Evolutionary conservation across 352 stramenopile genomes (phyloP).

Genomic region (Globisporangium middletonii): DNA sequence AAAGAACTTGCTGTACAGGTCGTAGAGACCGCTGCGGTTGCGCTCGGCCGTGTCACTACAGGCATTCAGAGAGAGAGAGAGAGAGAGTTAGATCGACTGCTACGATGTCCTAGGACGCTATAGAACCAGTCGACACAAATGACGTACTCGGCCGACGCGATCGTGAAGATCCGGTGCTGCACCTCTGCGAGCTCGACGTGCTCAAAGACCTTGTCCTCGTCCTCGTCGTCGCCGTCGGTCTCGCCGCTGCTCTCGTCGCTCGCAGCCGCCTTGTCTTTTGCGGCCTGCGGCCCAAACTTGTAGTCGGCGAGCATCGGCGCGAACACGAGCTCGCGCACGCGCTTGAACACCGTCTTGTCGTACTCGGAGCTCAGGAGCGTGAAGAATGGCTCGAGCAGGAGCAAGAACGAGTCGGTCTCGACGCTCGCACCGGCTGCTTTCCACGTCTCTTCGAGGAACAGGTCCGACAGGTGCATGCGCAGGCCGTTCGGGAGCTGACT

Average conservation of each 20-base stretch:
- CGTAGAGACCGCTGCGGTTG: slow-evolving; percentile 74
- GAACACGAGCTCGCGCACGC: slow-evolving; percentile 72
- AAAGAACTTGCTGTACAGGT: slow-evolving; percentile 74
- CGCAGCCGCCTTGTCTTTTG: slow-evolving; percentile 30
- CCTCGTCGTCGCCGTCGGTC: slow-evolving; percentile 41
- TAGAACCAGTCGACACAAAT: not conserved
- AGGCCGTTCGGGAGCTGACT: slow-evolving; percentile 77
- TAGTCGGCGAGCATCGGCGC: slow-evolving; percentile 56
- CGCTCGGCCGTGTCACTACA: slow-evolving; percentile 61
- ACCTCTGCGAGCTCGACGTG: slow-evolving; percentile 53
- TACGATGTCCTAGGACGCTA: not conserved
- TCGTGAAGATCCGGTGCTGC: slow-evolving; percentile 76
- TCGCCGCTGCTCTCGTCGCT: slow-evolving; percentile 21
- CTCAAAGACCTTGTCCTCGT: slow-evolving; percentile 57
- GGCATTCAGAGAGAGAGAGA: slow-evolving; percentile 1
- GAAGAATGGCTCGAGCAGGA: slow-evolving; percentile 78
- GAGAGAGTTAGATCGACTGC: not conserved
- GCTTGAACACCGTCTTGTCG: slow-evolving; percentile 79
- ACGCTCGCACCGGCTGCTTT: slow-evolving; percentile 44
- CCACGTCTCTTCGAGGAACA: slow-evolving; percentile 67
- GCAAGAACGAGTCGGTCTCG: slow-evolving; percentile 54
- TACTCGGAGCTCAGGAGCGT: slow-evolving; percentile 71
- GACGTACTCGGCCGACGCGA: slow-evolving; percentile 68
- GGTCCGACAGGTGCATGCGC: slow-evolving; percentile 69
- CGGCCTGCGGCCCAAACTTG: slow-evolving; percentile 57